Percentiles rank a stretch among this genome's conserved stretches.
These are phyloP conservation scores for Phytopythium cucurbitacearum DNA, from an alignment of 352 stramenopile genomes.

Conservation along the genomic window DNA sequence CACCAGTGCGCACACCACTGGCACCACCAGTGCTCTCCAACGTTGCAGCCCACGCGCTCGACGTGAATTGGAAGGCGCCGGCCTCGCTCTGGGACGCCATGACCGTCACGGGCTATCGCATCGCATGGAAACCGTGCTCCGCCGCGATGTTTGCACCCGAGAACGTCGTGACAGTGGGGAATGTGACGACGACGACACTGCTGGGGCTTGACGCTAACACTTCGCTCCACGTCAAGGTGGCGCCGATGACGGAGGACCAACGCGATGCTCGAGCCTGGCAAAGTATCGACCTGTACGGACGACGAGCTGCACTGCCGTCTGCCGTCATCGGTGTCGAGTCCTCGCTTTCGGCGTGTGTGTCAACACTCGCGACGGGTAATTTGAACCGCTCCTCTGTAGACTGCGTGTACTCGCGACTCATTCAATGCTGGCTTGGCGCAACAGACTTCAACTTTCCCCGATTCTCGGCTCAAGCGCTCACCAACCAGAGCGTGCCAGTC, in stretches of 20 bases:
- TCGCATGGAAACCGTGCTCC: slow-evolving; percentile 48
- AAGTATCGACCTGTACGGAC: slow-evolving; percentile 86
- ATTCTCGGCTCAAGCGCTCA: slow-evolving; percentile 70
- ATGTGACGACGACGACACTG: slow-evolving; percentile 91
- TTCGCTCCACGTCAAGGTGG: slow-evolving; percentile 75
- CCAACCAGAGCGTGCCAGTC: slow-evolving; percentile 60
- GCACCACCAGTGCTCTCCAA: slow-evolving; percentile 58
- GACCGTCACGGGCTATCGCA: slow-evolving; percentile 79
- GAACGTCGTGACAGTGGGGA: slow-evolving; percentile 61
- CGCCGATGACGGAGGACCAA: slow-evolving; percentile 73
- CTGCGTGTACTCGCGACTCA: slow-evolving; percentile 2
- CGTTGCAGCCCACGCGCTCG: slow-evolving; percentile 63
- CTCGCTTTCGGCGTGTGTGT: slow-evolving; percentile 30
- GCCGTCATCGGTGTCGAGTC: slow-evolving; percentile 56
- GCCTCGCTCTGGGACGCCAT: slow-evolving; percentile 65
- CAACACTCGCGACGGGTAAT: slow-evolving; percentile 49
- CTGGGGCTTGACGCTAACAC: slow-evolving; percentile 48
- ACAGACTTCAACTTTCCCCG: slow-evolving; percentile 74
- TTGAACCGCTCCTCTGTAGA: not conserved
- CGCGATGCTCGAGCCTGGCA: slow-evolving; percentile 30
- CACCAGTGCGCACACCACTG: slow-evolving; percentile 34
- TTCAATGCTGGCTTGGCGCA: not conserved
- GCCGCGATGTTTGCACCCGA: slow-evolving; percentile 22
- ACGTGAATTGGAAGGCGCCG: slow-evolving; percentile 77
- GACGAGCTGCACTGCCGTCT: slow-evolving; percentile 33